These are phyloP conservation scores for Ricinus communis DNA, from an alignment of 345 rosid species.

Conservation along the genomic window DNA sequence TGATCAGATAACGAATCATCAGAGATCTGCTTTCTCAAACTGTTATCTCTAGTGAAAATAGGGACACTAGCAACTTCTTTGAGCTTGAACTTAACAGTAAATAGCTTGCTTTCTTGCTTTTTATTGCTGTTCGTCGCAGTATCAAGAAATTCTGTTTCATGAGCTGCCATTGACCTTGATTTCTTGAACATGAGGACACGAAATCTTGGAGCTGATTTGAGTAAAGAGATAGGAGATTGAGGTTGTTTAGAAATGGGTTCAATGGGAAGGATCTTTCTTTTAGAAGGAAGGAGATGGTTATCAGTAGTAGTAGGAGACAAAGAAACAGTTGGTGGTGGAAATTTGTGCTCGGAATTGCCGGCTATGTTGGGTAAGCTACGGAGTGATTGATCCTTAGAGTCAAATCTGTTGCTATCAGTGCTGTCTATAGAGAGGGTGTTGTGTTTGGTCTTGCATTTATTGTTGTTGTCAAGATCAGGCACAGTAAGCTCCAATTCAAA, in stretches of 20 bases:
- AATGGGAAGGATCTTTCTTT: constrained; percentile 69
- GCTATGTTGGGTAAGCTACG: constrained; percentile 5
- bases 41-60: constrained; percentile 33
- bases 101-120: constrained; percentile 29
- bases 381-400: constrained; percentile 18
- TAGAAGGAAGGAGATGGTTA: constrained; percentile 34
- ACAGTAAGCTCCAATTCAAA: constrained; percentile 80
- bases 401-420: constrained; percentile 18
- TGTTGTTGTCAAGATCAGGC: constrained; percentile 34
- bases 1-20: constrained; percentile 13
- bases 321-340: constrained; percentile 26
- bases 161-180: constrained; percentile 42
- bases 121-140: constrained; percentile 15
- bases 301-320: constrained; percentile 25
- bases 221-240: constrained; percentile 57
- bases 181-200: constrained; percentile 56
- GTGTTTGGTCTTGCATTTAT: constrained; percentile 13
- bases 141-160: constrained; percentile 19
- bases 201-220: constrained; percentile 65
- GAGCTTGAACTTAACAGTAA: constrained; percentile 44
- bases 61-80: constrained; percentile 36
- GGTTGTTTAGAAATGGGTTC: constrained; percentile 49
- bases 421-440: constrained; percentile 7
- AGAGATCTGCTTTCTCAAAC: constrained; percentile 29
- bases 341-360: constrained; percentile 13